These are phyloP conservation scores for Yarrowia sp. DNA, from an alignment of 805 yeast genomes.

Conservation along the genomic window DNA sequence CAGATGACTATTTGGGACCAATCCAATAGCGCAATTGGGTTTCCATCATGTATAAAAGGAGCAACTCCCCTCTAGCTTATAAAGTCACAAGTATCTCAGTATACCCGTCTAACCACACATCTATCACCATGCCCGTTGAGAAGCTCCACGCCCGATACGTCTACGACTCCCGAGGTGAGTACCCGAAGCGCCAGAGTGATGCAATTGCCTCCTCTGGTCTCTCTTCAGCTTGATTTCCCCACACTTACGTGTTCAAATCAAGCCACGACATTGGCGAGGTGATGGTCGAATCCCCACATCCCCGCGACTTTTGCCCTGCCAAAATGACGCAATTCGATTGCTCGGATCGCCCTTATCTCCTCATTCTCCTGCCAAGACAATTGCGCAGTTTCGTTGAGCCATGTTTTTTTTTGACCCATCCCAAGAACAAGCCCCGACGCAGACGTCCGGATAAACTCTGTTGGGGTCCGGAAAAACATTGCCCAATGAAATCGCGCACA, in stretches of 20 bases:
- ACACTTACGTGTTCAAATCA: slow-evolving; percentile 14
- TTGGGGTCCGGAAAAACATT: slow-evolving; percentile 36
- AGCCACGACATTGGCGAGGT: background rate
- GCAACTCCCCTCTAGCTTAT: slow-evolving; percentile 22
- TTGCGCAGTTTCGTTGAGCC: too few species aligned
- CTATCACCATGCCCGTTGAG: slow-evolving; percentile 72
- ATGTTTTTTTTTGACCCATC: too few species aligned
- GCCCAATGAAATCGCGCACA: slow-evolving; percentile 33
- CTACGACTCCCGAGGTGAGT: slow-evolving; percentile 95
- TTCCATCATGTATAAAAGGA: slow-evolving; percentile 34
- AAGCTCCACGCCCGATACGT: slow-evolving; percentile 94
- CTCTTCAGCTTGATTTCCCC: background rate
- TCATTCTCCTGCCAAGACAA: too few species aligned
- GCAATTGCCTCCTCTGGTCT: background rate
- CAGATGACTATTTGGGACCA: slow-evolving; percentile 28
- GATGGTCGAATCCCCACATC: too few species aligned
- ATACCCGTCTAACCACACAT: slow-evolving; percentile 38
- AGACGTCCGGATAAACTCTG: slow-evolving; percentile 24
- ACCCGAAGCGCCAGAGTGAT: background rate
- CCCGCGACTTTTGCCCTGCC: too few species aligned
- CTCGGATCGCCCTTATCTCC: too few species aligned
- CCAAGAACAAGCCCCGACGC: background rate
- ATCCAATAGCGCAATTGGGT: slow-evolving; percentile 37
- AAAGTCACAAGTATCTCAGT: slow-evolving; percentile 29
- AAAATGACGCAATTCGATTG: too few species aligned